Conservation (phyloP, 1,284 basidiomycete species). For the Apiotrichum sp. region DNA sequence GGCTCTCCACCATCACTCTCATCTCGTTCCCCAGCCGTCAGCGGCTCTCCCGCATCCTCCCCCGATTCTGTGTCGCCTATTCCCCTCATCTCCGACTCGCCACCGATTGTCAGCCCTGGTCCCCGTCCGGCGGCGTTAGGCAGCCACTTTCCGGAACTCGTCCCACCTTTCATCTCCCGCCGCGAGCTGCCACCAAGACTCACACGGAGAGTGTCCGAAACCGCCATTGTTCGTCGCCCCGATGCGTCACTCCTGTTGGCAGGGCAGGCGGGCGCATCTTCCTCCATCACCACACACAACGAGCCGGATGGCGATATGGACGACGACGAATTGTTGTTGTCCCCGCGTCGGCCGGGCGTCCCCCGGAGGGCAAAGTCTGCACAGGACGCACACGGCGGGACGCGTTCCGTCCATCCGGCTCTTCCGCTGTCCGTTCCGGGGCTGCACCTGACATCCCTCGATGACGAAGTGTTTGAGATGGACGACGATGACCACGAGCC, state of each 20-base stretch:
- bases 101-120: background rate
- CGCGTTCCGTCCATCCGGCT: background rate
- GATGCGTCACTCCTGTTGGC: slow-evolving; percentile 1
- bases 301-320: background rate
- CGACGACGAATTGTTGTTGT: background rate
- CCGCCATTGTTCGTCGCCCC: slow-evolving; percentile 6
- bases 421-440: background rate
- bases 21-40: too few relatives aligned
- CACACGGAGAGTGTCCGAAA: slow-evolving; percentile 11
- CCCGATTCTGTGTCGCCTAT: too few relatives aligned
- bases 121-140: slow-evolving; percentile 1
- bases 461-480: slow-evolving; percentile 3
- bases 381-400: slow-evolving; percentile 4
- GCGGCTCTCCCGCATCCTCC: too few relatives aligned
- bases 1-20: too few relatives aligned
- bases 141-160: slow-evolving; percentile 11
- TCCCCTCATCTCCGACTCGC: background rate
- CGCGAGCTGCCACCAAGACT: background rate
- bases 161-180: slow-evolving; percentile 12
- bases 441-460: background rate
- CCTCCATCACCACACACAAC: background rate
- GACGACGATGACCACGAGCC: background rate
- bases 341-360: background rate
- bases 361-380: slow-evolving; percentile 13
- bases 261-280: background rate